phyloP scores from a whole-genome alignment of 129 eudicot genomes.

The Arctium lappa region DNA sequence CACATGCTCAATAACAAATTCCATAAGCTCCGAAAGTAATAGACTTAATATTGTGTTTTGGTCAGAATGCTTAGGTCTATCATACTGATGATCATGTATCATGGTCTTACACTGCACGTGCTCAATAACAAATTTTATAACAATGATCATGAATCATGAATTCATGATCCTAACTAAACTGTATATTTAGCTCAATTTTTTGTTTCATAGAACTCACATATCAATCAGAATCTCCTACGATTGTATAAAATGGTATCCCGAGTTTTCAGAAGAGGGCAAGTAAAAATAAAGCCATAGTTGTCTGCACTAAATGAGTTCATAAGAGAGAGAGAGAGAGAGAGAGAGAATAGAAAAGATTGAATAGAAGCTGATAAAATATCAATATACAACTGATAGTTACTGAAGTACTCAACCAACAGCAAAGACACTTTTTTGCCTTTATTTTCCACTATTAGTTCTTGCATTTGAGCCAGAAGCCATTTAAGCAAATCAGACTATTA shows the following conservation, averaged over 20 bases:
- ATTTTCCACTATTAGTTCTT: no score
- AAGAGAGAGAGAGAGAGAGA: neutral
- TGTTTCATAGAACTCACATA: neutral
- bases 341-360: neutral
- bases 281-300: neutral
- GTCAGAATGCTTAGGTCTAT: no score
- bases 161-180: neutral
- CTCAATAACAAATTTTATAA: no score
- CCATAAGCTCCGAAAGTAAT: no score
- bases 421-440: no score
- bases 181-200: no score
- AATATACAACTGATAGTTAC: neutral
- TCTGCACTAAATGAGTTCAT: neutral
- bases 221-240: neutral
- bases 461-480: neutral
- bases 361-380: neutral
- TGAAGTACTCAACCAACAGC: no score
- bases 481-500: neutral
- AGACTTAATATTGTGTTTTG: no score
- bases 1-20: no score
- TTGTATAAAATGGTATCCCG: neutral
- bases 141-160: no score
- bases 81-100: no score
- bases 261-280: neutral
- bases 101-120: no score